A percentile compares a stretch with the other conserved stretches of the same genome.
phyloP scores from a whole-genome alignment of 2,329 filamentous ascomycete genomes.

The Cercospora beticola region DNA sequence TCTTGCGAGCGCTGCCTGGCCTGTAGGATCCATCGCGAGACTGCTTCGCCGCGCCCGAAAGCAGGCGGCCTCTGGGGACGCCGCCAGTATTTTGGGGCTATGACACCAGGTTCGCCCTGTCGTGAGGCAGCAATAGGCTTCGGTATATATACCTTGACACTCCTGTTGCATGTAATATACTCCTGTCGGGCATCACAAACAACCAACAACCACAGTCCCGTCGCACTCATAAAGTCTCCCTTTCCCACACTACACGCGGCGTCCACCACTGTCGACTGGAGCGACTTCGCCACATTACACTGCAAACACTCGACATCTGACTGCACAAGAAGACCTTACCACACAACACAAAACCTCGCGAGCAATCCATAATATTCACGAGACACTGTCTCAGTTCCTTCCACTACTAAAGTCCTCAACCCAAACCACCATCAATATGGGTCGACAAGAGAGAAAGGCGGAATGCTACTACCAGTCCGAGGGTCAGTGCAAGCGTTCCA shows the following conservation, averaged over 20 bases:
- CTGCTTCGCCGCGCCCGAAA: constrained; percentile 4
- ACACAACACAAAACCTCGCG: neutral
- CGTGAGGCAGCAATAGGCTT: neutral
- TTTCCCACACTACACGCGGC: neutral
- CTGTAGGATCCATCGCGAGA: neutral
- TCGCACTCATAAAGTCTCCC: neutral
- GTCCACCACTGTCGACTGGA: neutral
- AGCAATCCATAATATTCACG: neutral
- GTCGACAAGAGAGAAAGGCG: constrained; percentile 7
- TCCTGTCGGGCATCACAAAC: neutral
- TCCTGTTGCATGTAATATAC: neutral
- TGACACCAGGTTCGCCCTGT: constrained; percentile 3
- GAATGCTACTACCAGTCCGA: constrained; percentile 1
- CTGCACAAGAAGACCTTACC: neutral
- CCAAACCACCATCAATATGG: neutral
- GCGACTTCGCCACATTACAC: neutral
- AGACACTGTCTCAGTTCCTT: neutral
- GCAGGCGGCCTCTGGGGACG: constrained; percentile 1
- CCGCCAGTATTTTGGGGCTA: constrained; percentile 5
- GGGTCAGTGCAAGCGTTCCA: neutral
- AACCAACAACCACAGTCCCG: constrained; percentile 3
- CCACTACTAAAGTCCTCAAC: neutral
- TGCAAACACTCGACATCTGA: neutral
- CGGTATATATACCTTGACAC: constrained; percentile 1
- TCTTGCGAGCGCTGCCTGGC: constrained; percentile 1